Conservation (phyloP, 805 yeast species). For the Ogataea degrootiae region DNA sequence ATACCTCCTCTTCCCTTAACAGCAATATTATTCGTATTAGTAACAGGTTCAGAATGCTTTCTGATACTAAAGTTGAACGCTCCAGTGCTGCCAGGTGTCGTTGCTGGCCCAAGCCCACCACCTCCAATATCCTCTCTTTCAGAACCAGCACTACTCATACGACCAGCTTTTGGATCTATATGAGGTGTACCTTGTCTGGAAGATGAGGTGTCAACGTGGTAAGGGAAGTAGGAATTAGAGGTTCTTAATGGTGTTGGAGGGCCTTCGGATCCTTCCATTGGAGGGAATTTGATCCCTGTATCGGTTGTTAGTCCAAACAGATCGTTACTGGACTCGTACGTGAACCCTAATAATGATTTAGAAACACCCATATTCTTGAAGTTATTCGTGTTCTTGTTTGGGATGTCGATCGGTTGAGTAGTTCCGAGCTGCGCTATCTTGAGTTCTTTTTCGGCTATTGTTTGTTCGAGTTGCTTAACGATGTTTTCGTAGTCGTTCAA, state of each 20-base stretch:
- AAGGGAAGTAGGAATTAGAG: background rate
- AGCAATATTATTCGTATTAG: conserved; percentile 10
- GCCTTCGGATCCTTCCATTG: background rate
- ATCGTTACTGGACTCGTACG: conserved; percentile 6
- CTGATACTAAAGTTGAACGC: conserved; percentile 10
- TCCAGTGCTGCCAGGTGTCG: background rate
- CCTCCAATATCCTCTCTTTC: background rate
- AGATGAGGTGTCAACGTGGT: background rate
- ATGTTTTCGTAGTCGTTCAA: conserved; percentile 4
- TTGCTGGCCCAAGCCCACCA: background rate
- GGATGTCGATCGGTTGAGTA: conserved; percentile 23
- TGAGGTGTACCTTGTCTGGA: background rate
- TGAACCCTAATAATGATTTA: conserved; percentile 4
- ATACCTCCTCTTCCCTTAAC: conserved; percentile 24
- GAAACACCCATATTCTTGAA: background rate
- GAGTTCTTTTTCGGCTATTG: conserved; percentile 13
- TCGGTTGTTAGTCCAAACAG: conserved; percentile 1
- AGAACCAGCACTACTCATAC: background rate
- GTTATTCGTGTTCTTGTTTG: conserved; percentile 1
- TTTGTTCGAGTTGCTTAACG: conserved; percentile 7
- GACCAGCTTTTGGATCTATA: background rate
- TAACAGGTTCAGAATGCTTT: conserved; percentile 12
- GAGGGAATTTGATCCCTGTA: background rate
- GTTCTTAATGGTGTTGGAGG: background rate
- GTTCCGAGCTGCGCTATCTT: conserved; percentile 13